These are phyloP conservation scores for Oryza meridionalis DNA, from an alignment of 176 grass and related monocot species.

Conservation along the genomic window DNA sequence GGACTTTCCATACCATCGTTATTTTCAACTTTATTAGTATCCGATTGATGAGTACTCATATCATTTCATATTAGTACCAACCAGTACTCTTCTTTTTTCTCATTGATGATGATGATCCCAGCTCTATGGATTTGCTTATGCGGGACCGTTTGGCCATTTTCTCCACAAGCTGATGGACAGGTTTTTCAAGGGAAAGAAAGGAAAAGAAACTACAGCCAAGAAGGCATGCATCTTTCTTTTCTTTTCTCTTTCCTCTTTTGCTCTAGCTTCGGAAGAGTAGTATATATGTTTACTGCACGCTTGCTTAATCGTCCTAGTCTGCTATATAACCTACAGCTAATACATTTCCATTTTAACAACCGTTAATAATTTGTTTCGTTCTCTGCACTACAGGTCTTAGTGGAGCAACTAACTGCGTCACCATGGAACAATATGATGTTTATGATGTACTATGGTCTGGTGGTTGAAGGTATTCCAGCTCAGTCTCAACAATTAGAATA, in stretches of 20 bases:
- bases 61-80: background rate
- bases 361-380: background rate
- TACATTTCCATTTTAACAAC: background rate
- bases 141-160: slow-evolving; percentile 87
- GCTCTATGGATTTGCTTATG: slow-evolving; percentile 83
- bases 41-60: background rate
- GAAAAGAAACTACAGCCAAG: slow-evolving; percentile 85
- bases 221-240: slow-evolving; percentile 50
- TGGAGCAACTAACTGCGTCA: slow-evolving; percentile 74
- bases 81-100: background rate
- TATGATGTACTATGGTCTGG: slow-evolving; percentile 82
- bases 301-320: background rate
- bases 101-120: slow-evolving; percentile 30
- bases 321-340: background rate
- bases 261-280: background rate
- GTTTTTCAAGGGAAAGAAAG: slow-evolving; percentile 88
- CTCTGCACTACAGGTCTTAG: slow-evolving; percentile 49
- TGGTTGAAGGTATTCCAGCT: slow-evolving; percentile 60
- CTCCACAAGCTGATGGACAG: slow-evolving; percentile 85
- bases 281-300: background rate
- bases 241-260: slow-evolving; percentile 11
- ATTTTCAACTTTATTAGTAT: background rate
- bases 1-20: background rate
- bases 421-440: slow-evolving; percentile 88
- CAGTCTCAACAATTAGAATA: background rate